Evolutionary conservation across 202 grass and related monocot genomes (phyloP), one percentile per base, ranked within the genome.

Genomic region (Elaeis oleifera): DNA sequence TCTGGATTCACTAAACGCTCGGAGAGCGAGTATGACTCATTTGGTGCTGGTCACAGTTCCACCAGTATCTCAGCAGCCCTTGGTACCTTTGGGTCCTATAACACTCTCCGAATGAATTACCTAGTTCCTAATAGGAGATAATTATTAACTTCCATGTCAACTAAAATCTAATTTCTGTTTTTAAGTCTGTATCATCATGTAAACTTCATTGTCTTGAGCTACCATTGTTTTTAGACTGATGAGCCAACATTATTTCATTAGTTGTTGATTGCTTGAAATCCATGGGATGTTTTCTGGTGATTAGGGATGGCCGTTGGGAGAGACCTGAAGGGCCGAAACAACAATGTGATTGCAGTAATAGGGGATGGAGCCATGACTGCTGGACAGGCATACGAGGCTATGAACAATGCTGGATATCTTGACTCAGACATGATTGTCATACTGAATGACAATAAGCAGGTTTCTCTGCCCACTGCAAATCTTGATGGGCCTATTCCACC

Each of bases 381-480:
- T 0, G 90, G 90, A 18, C 87, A 96, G 80, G 90, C 90, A 23
- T 95, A 95, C 51, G 90, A 95, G 72, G 90, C 90, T 49, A 88
- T 95, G 86, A 95, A 95, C 75, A 90, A 95, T 77, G 90, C 90
- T 16, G 90, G 90, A 3, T 96, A 96, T 63, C 80, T 96, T 6
- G 90, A 96, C 75, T 85, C 90, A 1, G 86, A 96, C 61, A 96
- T 96, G 90, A 90, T 96, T 69, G 90, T 96, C 48, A 85, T 96
- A 61, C 84, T 96, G 36, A 96, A 96, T 78, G 90, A 96, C 71
- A 96, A 96, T 65, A 96, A 96, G 79, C 90, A 96, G 74, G 90
- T 96, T 67, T 90, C 86, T 21, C 76, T 96, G 69, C 90, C 90
- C 27, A 96, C 90, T 58, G 90, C 90, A 4, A 90, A 71, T 25